phyloP scores from a whole-genome alignment of 2,329 filamentous ascomycete species.

The Verticillium dahliae region DNA sequence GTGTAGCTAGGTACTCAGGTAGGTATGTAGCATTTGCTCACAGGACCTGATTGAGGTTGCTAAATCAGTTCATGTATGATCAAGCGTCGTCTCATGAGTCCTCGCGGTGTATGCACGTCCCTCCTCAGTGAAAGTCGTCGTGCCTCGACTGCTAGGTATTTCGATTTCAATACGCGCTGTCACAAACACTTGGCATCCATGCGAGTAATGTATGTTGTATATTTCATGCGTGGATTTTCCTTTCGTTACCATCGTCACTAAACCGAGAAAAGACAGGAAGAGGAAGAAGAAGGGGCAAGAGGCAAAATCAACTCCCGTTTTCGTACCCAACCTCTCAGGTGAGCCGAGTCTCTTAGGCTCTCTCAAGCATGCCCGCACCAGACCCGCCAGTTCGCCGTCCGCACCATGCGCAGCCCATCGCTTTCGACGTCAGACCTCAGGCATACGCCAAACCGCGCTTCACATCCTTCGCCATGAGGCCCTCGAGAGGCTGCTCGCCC shows the following conservation, averaged over 20 bases:
- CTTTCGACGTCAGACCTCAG: background rate
- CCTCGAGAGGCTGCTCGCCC: slow-evolving; percentile 44
- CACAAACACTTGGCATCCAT: background rate
- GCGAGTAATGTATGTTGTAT: background rate
- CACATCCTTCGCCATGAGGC: slow-evolving; percentile 51
- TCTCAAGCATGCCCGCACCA: background rate
- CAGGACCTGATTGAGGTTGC: too few species aligned
- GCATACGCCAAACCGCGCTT: slow-evolving; percentile 40
- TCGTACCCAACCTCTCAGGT: background rate
- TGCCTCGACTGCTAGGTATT: too few species aligned
- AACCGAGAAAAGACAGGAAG: background rate
- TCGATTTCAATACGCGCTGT: too few species aligned
- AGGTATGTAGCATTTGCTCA: too few species aligned
- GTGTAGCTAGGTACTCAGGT: too few species aligned
- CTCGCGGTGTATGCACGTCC: too few species aligned
- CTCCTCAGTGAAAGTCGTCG: too few species aligned
- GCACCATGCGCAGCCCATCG: background rate
- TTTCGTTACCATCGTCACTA: background rate
- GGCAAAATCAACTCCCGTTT: too few species aligned
- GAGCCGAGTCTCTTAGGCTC: background rate
- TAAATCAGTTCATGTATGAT: too few species aligned
- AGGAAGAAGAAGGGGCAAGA: background rate
- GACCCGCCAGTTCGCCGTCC: background rate
- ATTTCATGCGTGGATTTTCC: background rate
- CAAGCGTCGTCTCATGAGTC: too few species aligned